These are phyloP conservation scores for Inosperma sp. DNA, from an alignment of 768 basidiomycete genomes.

Conservation along the genomic window DNA sequence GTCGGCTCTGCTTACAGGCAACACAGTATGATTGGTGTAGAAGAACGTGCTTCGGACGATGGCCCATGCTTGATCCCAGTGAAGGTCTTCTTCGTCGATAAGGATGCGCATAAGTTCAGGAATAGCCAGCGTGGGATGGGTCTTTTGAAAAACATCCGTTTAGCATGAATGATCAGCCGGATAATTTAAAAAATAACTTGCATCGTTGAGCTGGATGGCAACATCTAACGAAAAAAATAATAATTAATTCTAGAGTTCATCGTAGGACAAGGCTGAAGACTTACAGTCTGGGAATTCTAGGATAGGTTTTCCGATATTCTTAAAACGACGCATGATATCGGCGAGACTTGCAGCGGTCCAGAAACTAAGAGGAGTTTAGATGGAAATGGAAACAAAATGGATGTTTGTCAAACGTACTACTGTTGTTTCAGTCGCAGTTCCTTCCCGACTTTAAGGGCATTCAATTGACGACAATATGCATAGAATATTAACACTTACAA, in stretches of 20 bases:
- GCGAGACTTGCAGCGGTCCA: constrained; percentile 86
- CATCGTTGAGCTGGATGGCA: constrained; percentile 94
- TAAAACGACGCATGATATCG: constrained; percentile 92
- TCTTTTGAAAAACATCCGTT: constrained; percentile 40
- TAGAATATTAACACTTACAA: constrained; percentile 33
- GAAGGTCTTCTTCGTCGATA: constrained; percentile 85
- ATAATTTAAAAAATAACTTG: constrained; percentile 28
- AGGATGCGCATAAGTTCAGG: constrained; percentile 92
- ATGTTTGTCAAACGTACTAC: constrained; percentile 44
- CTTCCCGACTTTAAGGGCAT: constrained; percentile 57
- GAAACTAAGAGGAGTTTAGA: constrained; percentile 42
- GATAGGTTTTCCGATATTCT: constrained; percentile 79
- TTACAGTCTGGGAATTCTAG: constrained; percentile 77
- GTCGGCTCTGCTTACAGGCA: constrained; percentile 59
- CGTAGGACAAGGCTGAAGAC: constrained; percentile 23
- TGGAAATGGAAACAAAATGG: background rate
- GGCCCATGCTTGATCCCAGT: constrained; percentile 82
- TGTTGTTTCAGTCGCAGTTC: constrained; percentile 93
- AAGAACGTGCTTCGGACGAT: constrained; percentile 90
- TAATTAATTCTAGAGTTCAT: background rate
- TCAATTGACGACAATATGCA: background rate
- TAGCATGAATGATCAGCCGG: constrained; percentile 1
- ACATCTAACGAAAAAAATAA: constrained; percentile 46
- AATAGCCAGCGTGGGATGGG: constrained; percentile 93
- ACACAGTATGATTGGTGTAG: constrained; percentile 94